Percentiles rank a stretch among this genome's conserved stretches.
Conservation (phyloP, 306 rosid species). For the Corylus heterophylla region DNA sequence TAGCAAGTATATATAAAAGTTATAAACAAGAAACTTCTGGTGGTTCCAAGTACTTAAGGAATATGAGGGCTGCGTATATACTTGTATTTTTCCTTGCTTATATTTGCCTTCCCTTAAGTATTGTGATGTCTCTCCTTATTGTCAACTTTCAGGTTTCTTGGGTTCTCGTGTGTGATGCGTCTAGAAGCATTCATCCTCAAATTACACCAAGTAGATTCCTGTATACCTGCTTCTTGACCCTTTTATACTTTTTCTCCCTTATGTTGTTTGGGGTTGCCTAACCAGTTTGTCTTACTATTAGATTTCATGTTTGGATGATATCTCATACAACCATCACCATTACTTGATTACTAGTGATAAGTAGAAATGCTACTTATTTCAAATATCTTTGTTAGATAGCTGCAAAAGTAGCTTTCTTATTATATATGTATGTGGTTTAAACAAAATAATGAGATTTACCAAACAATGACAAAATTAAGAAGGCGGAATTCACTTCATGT, state of each 20-base stretch:
- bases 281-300: not conserved
- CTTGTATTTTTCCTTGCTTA: not conserved
- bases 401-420: not conserved
- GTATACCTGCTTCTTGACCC: not conserved
- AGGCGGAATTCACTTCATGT: not conserved
- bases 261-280: not conserved
- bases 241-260: not conserved
- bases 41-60: not conserved
- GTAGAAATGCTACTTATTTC: not conserved
- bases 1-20: not conserved
- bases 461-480: not conserved
- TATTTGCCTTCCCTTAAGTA: not conserved
- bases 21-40: not conserved
- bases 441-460: not conserved
- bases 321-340: not conserved
- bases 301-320: not conserved
- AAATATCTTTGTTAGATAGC: not conserved
- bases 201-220: not conserved
- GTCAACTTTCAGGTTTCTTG: constrained; percentile 29
- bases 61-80: not conserved
- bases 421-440: not conserved
- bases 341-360: not conserved
- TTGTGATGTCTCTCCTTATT: not conserved
- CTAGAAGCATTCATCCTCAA: not conserved
- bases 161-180: constrained; percentile 25